These are phyloP conservation scores for Viola odorata DNA, from an alignment of 345 rosid species.

Conservation along the genomic window DNA sequence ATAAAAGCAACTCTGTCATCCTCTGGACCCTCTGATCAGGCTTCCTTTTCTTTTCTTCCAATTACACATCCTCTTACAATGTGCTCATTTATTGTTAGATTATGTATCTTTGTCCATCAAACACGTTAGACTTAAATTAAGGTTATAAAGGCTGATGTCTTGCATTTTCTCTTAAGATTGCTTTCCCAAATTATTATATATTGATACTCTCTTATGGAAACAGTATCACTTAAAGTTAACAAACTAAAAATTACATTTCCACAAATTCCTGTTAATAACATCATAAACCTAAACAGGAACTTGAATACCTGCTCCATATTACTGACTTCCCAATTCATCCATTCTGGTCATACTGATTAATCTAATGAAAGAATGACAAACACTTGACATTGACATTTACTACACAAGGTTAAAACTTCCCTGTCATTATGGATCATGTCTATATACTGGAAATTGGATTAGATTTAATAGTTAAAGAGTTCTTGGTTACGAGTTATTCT, in stretches of 20 bases:
- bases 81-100: no score
- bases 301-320: background rate
- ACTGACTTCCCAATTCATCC: background rate
- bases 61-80: conserved; percentile 19
- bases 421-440: no score
- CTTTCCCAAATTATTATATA: background rate
- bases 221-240: background rate
- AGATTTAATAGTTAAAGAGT: no score
- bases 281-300: background rate
- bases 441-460: no score
- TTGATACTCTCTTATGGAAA: background rate
- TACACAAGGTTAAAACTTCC: no score
- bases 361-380: background rate
- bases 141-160: background rate
- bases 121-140: no score
- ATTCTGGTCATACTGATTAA: background rate
- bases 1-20: conserved; percentile 50
- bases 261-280: background rate
- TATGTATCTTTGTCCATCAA: no score
- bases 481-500: no score
- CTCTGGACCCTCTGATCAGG: conserved; percentile 38
- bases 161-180: conserved; percentile 5
- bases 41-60: conserved; percentile 34
- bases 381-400: background rate
- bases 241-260: background rate